phyloP scores from a whole-genome alignment of 2,329 filamentous ascomycete species.

The Ophiostoma triangulosporum region DNA sequence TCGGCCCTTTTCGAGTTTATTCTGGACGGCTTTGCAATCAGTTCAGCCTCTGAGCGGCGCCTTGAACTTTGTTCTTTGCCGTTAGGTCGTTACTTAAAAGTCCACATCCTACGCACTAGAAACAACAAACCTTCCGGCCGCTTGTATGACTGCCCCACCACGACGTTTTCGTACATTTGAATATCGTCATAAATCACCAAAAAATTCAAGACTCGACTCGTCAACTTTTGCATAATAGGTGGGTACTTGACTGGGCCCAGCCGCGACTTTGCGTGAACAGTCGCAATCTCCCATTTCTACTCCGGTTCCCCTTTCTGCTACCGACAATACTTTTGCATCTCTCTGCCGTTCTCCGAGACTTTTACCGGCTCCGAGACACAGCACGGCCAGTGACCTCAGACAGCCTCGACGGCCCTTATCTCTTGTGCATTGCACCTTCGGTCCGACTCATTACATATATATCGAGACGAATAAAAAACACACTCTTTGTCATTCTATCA shows the following conservation, averaged over 20 bases:
- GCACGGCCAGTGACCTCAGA: neutral
- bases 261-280: neutral
- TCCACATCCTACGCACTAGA: too few species aligned
- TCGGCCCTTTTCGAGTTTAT: neutral
- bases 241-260: neutral
- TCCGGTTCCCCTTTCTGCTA: neutral
- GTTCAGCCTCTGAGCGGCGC: too few species aligned
- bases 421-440: neutral
- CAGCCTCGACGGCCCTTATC: constrained; percentile 1
- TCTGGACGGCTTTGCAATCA: too few species aligned
- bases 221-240: neutral
- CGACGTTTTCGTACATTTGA: too few species aligned
- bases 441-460: neutral
- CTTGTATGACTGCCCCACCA: too few species aligned
- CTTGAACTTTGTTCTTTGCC: too few species aligned
- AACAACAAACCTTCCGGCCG: too few species aligned
- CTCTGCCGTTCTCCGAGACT: neutral
- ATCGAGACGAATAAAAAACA: neutral
- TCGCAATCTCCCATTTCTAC: neutral
- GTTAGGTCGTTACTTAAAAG: too few species aligned
- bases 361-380: neutral
- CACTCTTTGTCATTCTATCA: neutral
- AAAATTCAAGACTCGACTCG: too few species aligned
- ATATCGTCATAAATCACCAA: neutral
- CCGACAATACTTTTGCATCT: neutral